A percentile compares a stretch with the other conserved stretches of the same genome.
Evolutionary conservation across 148 eudicot species (phyloP).

Genomic region (Cornus kousa): DNA sequence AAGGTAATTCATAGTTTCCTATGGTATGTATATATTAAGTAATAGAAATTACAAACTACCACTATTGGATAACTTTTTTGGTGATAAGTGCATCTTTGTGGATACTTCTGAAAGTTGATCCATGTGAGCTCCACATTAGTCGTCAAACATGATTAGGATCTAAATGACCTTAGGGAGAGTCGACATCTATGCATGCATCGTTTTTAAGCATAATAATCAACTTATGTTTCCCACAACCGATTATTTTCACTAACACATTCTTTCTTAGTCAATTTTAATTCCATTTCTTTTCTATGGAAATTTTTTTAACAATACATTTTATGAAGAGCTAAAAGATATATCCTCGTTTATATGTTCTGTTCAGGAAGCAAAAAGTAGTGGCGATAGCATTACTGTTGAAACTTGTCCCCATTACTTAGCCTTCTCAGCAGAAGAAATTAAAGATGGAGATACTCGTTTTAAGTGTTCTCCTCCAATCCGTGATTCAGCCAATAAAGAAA

Average conservation of each 20-base stretch:
- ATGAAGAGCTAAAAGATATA: neutral
- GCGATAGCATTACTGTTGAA: slow-evolving; percentile 88
- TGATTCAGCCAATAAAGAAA: slow-evolving; percentile 72
- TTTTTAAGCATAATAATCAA: too few species aligned
- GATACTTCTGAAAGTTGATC: too few species aligned
- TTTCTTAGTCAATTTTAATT: neutral
- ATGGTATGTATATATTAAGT: neutral
- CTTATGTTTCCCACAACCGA: too few species aligned
- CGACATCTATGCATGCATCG: neutral
- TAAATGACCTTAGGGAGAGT: neutral
- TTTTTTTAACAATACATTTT: neutral
- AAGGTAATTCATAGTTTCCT: slow-evolving; percentile 46
- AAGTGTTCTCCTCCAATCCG: slow-evolving; percentile 96
- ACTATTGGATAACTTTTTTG: too few species aligned
- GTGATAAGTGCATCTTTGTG: too few species aligned
- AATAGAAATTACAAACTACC: neutral
- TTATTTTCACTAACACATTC: too few species aligned
- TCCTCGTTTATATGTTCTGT: neutral
- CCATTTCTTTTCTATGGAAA: neutral
- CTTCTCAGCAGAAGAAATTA: slow-evolving; percentile 89
- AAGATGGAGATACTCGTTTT: slow-evolving; percentile 91
- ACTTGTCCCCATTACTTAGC: slow-evolving; percentile 95
- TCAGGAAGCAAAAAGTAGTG: slow-evolving; percentile 86
- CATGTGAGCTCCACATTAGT: too few species aligned
- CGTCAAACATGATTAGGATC: too few species aligned